Conservation (phyloP, 148 eudicot species). For the Heliamphora exappendiculata region DNA sequence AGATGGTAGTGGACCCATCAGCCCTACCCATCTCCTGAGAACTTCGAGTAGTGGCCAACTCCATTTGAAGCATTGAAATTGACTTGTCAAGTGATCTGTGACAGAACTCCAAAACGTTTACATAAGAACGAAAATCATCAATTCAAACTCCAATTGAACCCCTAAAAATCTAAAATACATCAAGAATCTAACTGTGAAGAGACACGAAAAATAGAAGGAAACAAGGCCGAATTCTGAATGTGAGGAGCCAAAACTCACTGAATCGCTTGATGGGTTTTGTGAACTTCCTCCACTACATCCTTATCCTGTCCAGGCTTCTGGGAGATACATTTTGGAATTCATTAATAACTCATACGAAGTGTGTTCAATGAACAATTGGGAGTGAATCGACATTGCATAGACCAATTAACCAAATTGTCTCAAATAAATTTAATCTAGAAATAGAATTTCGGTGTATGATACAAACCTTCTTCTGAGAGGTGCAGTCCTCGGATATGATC, state of each 20-base stretch:
- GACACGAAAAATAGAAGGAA: background rate
- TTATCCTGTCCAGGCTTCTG: conserved; percentile 50
- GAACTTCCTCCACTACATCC: conserved; percentile 70
- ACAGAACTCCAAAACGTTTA: conserved; percentile 21
- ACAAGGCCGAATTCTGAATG: background rate
- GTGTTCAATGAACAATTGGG: background rate
- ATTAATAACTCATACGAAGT: background rate
- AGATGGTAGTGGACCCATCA: conserved; percentile 16
- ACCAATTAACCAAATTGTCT: background rate
- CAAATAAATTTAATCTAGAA: background rate
- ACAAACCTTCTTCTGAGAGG: conserved; percentile 47
- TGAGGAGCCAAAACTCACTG: conserved; percentile 44
- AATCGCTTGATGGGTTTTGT: conserved; percentile 69
- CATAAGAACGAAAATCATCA: background rate
- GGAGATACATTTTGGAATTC: conserved; percentile 9
- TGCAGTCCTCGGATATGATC: conserved; percentile 61
- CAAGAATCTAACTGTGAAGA: background rate
- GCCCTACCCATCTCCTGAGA: conserved; percentile 35
- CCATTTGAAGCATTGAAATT: conserved; percentile 72
- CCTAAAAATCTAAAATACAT: background rate
- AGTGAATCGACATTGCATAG: too few relatives aligned
- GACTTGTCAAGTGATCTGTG: conserved; percentile 82
- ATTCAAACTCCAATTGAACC: background rate
- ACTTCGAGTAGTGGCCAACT: conserved; percentile 54
- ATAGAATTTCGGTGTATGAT: background rate